Base-by-base conservation (phyloP, 2,329 filamentous ascomycete genomes). In the Hypomyces rosellus region DNA sequence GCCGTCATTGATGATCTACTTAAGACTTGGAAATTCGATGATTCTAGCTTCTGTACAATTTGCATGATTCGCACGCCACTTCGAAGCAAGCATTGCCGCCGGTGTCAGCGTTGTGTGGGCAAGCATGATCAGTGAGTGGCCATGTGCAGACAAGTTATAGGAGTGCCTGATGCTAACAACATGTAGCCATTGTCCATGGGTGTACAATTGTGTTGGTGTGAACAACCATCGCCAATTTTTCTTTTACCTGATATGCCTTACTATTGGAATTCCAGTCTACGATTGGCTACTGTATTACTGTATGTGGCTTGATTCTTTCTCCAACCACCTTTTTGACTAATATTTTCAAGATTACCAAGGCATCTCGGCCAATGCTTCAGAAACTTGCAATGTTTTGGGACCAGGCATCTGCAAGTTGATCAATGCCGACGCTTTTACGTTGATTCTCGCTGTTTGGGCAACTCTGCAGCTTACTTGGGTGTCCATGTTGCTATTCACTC, bases 141-240 rank as follows among this genome's bases (percentile, higher is more conserved):
- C 9, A 14, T 12, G 15, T 5, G 15, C 18, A 22, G 7, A 6
- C 11, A 7, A 8, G 14, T 13, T n/a, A 18, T 15, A 7, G 8
- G 5, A 8, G 12, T 30, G 2, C 20, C 3, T 15, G 8, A 22
- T 45, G 15, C 25, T 46, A 53, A 55, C 64, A 65, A 60, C 49
- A 5, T 13, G 11, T 15, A 95, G 89, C 63, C 93, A 99, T 65
- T 99, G 93, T 63, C 93, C 93, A 0, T 99, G 93, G 93, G 88
- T 97, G 20, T 88, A 95, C 70, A 97, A 96, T 69, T 99, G 93
- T 62, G 82, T 99, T 39, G 93, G 89, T 40, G 81, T 93, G 56
- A 97, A 97, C 72, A 99, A 97, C 66, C 88, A 97, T 63, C 85
- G 93, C 13, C 91, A 96, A 60, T 99, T 99, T 68, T 87, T 96